Conservation (phyloP, 768 basidiomycete genomes). For the Sporobolomyces phaffii region DNA sequence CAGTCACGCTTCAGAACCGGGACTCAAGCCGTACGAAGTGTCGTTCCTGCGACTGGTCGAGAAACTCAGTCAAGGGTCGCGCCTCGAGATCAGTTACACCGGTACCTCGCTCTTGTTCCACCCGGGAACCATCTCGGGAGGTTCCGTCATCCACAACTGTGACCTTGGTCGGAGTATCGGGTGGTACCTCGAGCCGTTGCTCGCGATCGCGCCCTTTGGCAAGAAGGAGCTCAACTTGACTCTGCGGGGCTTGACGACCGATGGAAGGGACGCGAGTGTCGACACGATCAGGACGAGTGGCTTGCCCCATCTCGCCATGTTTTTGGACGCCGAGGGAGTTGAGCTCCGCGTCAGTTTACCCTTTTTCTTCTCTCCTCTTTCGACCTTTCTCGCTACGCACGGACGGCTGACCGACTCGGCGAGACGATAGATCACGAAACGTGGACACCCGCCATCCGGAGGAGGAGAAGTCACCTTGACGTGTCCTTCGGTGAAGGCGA, state of each 20-base stretch:
- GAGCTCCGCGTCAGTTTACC: constrained; percentile 64
- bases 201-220: constrained; percentile 86
- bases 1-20: constrained; percentile 86
- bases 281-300: constrained; percentile 35
- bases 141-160: constrained; percentile 74
- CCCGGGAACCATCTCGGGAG: constrained; percentile 85
- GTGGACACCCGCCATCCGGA: constrained; percentile 83
- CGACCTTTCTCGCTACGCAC: neutral
- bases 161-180: constrained; percentile 81
- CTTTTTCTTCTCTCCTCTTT: neutral
- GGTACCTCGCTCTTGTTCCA: constrained; percentile 90
- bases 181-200: constrained; percentile 84
- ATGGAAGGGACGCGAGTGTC: constrained; percentile 81
- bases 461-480: constrained; percentile 90
- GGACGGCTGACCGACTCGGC: constrained; percentile 5
- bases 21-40: constrained; percentile 88
- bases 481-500: constrained; percentile 84
- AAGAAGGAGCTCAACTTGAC: constrained; percentile 79
- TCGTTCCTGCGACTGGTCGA: constrained; percentile 80
- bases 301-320: constrained; percentile 40
- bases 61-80: constrained; percentile 84
- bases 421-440: constrained; percentile 71
- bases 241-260: constrained; percentile 82
- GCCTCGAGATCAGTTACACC: constrained; percentile 93
- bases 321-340: constrained; percentile 82